Conservation (phyloP, 768 basidiomycete genomes). For the Tulasnella sp. region DNA sequence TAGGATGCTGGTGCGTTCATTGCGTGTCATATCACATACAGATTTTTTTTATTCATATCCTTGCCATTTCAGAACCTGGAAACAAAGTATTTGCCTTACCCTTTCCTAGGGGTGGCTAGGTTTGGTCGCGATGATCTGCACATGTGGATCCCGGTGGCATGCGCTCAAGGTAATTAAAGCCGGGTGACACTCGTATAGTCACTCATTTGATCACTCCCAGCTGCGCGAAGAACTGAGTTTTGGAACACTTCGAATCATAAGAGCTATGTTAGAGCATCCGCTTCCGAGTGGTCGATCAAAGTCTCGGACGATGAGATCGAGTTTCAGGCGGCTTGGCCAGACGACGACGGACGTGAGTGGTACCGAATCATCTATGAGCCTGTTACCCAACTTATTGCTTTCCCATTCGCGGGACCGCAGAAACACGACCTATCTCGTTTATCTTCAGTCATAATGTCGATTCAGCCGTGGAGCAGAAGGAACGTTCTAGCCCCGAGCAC, state of each 20-base stretch:
- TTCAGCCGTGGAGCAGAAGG: not conserved
- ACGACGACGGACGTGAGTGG: not conserved
- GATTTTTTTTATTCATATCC: not conserved
- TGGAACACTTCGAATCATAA: not conserved
- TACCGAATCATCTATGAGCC: not conserved
- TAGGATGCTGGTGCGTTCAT: not conserved
- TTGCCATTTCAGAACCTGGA: not conserved
- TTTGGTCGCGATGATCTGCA: not conserved
- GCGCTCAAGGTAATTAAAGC: not conserved
- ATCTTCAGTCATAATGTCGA: not conserved
- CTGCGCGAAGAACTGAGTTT: not conserved
- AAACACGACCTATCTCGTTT: not conserved
- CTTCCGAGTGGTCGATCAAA: not conserved
- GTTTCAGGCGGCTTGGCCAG: not conserved
- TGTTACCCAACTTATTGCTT: not conserved
- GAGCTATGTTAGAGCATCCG: not conserved
- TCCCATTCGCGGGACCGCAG: not conserved
- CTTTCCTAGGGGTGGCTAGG: not conserved
- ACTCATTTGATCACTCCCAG: not conserved
- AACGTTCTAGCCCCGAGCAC: not conserved
- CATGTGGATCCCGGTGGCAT: not conserved
- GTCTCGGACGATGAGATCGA: not conserved
- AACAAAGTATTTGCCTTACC: not conserved
- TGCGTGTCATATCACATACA: not conserved
- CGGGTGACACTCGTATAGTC: not conserved